Percentiles rank a stretch among this genome's conserved stretches.
phyloP scores from a whole-genome alignment of 305 asterid genomes.

The Striga hermonthica region DNA sequence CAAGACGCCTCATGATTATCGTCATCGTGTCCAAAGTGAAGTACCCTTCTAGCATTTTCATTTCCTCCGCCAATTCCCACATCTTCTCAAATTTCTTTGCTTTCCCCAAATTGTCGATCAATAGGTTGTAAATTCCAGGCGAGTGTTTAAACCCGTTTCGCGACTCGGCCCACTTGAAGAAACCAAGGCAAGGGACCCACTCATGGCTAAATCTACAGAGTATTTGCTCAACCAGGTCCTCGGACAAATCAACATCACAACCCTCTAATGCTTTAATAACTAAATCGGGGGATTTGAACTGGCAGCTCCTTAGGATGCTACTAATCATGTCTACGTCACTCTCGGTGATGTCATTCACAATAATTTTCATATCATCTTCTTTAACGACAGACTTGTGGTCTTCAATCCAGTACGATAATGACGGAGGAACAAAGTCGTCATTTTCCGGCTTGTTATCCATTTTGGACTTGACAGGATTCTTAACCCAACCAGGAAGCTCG shows the following conservation, averaged over 20 bases:
- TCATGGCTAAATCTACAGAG: conserved; percentile 68
- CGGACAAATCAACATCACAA: conserved; percentile 48
- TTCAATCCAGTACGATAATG: conserved; percentile 68
- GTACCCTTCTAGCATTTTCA: conserved; percentile 55
- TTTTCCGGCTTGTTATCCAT: conserved; percentile 30
- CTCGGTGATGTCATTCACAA: conserved; percentile 39
- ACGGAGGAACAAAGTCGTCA: conserved; percentile 84
- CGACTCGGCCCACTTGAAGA: conserved; percentile 72
- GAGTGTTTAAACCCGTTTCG: conserved; percentile 41
- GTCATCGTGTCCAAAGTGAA: conserved; percentile 55
- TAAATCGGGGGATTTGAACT: conserved; percentile 47
- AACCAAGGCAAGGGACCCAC: conserved; percentile 69
- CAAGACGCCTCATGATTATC: conserved; percentile 63
- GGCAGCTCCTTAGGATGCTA: conserved; percentile 41
- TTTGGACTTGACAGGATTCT: conserved; percentile 51
- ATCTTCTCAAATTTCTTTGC: conserved; percentile 53
- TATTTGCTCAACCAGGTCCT: conserved; percentile 56
- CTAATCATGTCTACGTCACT: conserved; percentile 61
- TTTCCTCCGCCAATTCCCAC: conserved; percentile 76
- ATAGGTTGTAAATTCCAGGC: conserved; percentile 51
- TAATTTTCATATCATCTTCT: conserved; percentile 38
- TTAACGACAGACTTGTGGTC: conserved; percentile 38
- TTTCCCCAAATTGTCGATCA: conserved; percentile 78
- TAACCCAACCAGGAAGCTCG: conserved; percentile 79
- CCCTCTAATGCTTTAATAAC: conserved; percentile 49